Evolutionary conservation across 495 filamentous ascomycete genomes (phyloP).

Genomic region (Neurospora sublineolata): DNA sequence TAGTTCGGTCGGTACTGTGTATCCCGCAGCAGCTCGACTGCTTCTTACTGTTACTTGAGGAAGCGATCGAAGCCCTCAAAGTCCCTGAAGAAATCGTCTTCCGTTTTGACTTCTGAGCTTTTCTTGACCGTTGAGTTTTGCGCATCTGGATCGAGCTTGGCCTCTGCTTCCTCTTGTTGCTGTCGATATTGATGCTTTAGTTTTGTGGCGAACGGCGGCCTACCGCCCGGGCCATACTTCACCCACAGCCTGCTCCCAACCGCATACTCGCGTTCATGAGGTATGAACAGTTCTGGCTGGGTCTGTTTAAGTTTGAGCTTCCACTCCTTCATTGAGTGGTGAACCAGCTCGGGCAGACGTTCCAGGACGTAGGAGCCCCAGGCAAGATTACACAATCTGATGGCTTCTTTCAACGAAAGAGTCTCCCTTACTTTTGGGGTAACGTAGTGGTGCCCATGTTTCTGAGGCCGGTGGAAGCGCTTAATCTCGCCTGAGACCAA

Average conservation of each 20-base stretch:
- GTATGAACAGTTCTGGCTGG: neutral
- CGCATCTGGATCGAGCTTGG: neutral
- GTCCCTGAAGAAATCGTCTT: neutral
- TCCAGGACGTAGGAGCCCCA: slow-evolving; percentile 25
- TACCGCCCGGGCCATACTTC: neutral
- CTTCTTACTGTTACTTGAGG: neutral
- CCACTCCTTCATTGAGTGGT: neutral
- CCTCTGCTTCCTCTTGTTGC: neutral
- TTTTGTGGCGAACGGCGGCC: neutral
- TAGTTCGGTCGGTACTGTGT: neutral
- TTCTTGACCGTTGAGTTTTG: neutral
- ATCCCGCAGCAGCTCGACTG: neutral
- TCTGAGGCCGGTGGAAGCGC: neutral
- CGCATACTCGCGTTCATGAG: neutral
- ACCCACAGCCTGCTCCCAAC: neutral
- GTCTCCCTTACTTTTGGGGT: slow-evolving; percentile 8
- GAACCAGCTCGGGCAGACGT: slow-evolving; percentile 7
- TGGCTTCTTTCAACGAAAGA: slow-evolving; percentile 16
- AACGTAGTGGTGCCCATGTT: slow-evolving; percentile 1
- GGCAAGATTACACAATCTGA: slow-evolving; percentile 17
- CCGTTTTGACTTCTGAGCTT: neutral
- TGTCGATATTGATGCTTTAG: neutral
- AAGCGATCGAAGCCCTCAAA: neutral
- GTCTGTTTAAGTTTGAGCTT: neutral
- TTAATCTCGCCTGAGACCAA: slow-evolving; percentile 14